Evolutionary conservation across 345 rosid species (phyloP), one percentile per base, ranked within the genome.

Genomic region (Luvunga scandens): DNA sequence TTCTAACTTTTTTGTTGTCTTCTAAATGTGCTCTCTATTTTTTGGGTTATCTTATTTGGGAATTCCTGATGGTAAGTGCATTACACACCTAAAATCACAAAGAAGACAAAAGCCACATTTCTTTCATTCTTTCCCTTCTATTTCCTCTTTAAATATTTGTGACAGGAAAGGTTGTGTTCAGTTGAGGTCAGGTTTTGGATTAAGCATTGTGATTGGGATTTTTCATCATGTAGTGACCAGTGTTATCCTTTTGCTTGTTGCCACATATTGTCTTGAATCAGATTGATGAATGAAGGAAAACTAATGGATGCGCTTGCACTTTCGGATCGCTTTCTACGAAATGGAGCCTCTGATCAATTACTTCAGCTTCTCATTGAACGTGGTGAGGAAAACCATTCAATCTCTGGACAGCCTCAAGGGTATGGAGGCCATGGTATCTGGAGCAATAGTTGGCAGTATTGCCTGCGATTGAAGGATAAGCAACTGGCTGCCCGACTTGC

Each of bases 251-350:
- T 78, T 75, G 66, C 79, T 66, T 24, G n/a, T 34, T 50, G 19
- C 13, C 50, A 33, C 36, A 64, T 50, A 34, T 7, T 68, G 30
- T 65, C 19, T 81, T 78, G 71, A 36, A 31, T 50, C 86, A 95
- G 99, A 82, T 88, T 95, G 84, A 88, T 93, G 67, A 90, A 86
- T 81, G 96, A 93, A 87, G 97, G 97, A 73, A 93, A 95, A 81
- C 83, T 93, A 63, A 87, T 87, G 91, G 99, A 95, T 88, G 99
- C 99, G 68, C 92, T 93, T 81, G 99, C 98, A 83, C 93, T 93
- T 81, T 95, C 98, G 25, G 99, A 95, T 84, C 99, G 98, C 57
- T 95, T 93, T 85, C 84, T 95, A 79, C 90, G 90, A 55, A 89
- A 88, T 86, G 99, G 99, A 72, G 91, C 98, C 78, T 92, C 99